A percentile compares a stretch with the other conserved stretches of the same genome.
Conservation (phyloP, 2,329 filamentous ascomycete genomes). For the Annulohypoxylon truncatum region DNA sequence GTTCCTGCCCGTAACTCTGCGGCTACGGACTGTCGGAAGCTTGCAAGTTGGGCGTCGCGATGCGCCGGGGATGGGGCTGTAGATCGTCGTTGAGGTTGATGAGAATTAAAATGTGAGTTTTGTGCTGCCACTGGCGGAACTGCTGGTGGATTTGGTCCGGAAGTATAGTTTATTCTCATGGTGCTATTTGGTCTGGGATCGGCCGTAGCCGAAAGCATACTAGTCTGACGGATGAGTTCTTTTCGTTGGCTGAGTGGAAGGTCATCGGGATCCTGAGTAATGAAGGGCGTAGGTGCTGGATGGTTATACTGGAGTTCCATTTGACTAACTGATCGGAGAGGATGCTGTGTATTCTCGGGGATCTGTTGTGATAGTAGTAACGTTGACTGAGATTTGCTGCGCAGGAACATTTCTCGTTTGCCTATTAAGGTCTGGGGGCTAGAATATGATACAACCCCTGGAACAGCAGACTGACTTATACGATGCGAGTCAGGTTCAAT, state of each 20-base stretch:
- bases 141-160: slow-evolving; percentile 24
- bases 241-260: slow-evolving; percentile 77
- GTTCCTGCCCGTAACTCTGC: slow-evolving; percentile 66
- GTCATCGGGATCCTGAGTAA: slow-evolving; percentile 68
- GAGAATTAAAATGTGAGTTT: slow-evolving; percentile 61
- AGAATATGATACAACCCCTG: slow-evolving; percentile 63
- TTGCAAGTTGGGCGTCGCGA: slow-evolving; percentile 71
- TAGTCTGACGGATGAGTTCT: slow-evolving; percentile 68
- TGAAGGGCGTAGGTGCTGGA: slow-evolving; percentile 44
- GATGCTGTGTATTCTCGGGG: slow-evolving; percentile 41
- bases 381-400: slow-evolving; percentile 62
- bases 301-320: slow-evolving; percentile 56
- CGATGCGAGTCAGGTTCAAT: slow-evolving; percentile 20
- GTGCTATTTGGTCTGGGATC: slow-evolving; percentile 31
- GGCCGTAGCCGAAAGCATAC: slow-evolving; percentile 48
- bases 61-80: slow-evolving; percentile 56
- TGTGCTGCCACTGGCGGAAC: slow-evolving; percentile 49
- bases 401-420: slow-evolving; percentile 65
- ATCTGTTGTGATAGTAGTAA: slow-evolving; percentile 49
- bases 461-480: slow-evolving; percentile 49
- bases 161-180: slow-evolving; percentile 28
- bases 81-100: slow-evolving; percentile 64
- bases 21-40: slow-evolving; percentile 74
- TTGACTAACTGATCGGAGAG: slow-evolving; percentile 53
- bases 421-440: slow-evolving; percentile 67